A percentile compares a stretch with the other conserved stretches of the same genome.
phyloP scores from a whole-genome alignment of 768 basidiomycete species.

The Lactifluus volemus region DNA sequence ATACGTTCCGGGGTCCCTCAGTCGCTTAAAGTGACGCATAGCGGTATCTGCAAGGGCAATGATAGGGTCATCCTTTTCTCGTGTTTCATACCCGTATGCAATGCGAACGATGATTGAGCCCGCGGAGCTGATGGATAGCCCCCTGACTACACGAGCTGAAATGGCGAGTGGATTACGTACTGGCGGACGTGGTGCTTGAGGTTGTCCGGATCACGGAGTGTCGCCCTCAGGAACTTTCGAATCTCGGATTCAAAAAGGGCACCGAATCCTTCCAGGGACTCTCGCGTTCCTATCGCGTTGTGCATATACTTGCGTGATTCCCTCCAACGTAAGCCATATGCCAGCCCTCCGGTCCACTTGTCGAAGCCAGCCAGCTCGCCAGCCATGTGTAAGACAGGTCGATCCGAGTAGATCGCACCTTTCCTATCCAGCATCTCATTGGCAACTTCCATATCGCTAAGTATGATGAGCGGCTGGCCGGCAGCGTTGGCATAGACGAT shows the following conservation, averaged over 20 bases:
- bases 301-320: conserved; percentile 8
- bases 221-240: neutral
- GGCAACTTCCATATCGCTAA: neutral
- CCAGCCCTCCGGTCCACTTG: neutral
- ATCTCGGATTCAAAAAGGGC: conserved; percentile 1
- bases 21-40: conserved; percentile 6
- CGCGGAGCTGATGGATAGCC: neutral
- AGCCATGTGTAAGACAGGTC: conserved; percentile 6
- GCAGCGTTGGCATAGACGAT: neutral
- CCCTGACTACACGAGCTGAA: neutral
- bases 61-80: conserved; percentile 1
- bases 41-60: conserved; percentile 8
- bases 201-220: neutral
- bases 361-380: conserved; percentile 6
- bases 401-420: conserved; percentile 6
- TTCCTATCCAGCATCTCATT: conserved; percentile 11
- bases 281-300: conserved; percentile 6
- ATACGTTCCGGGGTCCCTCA: conserved; percentile 25
- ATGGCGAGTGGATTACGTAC: neutral
- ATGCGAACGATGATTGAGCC: conserved; percentile 21
- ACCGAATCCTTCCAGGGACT: neutral
- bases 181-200: neutral
- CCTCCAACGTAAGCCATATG: conserved; percentile 1
- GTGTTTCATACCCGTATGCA: conserved; percentile 20
- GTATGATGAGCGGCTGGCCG: conserved; percentile 4